Evolutionary conservation across 306 rosid genomes (phyloP).

Genomic region (Astragalus membranaceus): DNA sequence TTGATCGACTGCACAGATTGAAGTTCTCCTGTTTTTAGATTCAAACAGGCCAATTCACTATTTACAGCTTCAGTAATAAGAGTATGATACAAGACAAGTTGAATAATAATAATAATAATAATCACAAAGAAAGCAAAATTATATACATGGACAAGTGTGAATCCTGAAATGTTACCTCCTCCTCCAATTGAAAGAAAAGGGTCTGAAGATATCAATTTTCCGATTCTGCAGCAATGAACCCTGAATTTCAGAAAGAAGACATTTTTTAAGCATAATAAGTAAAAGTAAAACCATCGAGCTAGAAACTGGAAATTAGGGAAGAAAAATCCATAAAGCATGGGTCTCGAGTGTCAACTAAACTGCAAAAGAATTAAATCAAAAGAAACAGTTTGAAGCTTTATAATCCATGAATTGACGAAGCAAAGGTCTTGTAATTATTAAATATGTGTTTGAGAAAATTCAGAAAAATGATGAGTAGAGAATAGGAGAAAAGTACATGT

Average conservation of each 20-base stretch:
- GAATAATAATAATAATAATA: not conserved
- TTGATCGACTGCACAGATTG: constrained; percentile 72
- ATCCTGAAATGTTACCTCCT: constrained; percentile 21
- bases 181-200: constrained; percentile 34
- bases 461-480: not conserved
- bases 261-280: constrained; percentile 10
- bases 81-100: not conserved
- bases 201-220: constrained; percentile 12
- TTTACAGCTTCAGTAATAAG: constrained; percentile 28
- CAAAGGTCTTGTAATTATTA: not conserved
- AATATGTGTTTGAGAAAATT: not conserved
- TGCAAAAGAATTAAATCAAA: not conserved
- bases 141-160: not conserved
- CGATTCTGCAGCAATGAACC: constrained; percentile 20
- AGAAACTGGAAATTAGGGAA: not conserved
- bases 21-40: constrained; percentile 82
- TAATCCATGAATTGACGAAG: not conserved
- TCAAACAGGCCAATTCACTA: constrained; percentile 52
- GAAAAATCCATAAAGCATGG: not conserved
- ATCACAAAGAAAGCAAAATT: not conserved
- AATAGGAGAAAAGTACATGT: constrained; percentile 11
- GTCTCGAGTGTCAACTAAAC: not conserved
- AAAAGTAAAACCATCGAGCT: not conserved
- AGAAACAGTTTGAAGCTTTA: not conserved
- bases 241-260: constrained; percentile 3